phyloP scores from a whole-genome alignment of 257 asterid genomes.

The Solanum chmielewskii region DNA sequence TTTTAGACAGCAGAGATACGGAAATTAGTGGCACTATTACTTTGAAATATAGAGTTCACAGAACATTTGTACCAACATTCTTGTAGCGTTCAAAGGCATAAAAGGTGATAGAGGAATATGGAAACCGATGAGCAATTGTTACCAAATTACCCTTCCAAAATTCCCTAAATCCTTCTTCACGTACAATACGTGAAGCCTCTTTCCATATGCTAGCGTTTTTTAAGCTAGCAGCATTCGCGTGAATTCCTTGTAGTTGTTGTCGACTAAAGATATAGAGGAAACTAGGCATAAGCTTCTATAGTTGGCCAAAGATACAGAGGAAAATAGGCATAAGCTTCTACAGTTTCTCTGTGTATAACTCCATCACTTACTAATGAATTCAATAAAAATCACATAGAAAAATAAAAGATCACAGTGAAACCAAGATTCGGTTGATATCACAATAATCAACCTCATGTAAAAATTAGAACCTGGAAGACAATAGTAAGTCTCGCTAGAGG shows the following conservation, averaged over 20 bases:
- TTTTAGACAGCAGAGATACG: not conserved
- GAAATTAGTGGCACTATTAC: not conserved
- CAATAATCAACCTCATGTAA: not conserved
- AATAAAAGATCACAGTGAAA: not conserved
- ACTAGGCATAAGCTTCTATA: not conserved
- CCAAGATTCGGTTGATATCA: not conserved
- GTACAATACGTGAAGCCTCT: constrained; percentile 52
- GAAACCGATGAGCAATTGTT: constrained; percentile 75
- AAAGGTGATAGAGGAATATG: constrained; percentile 78
- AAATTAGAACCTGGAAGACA: constrained; percentile 50
- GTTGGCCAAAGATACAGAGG: not conserved
- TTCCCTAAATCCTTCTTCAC: constrained; percentile 73
- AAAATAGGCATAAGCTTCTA: not conserved
- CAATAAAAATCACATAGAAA: not conserved
- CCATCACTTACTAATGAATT: not conserved
- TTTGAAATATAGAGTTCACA: not conserved
- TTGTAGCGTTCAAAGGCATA: constrained; percentile 75
- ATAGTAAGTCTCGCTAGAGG: constrained; percentile 87
- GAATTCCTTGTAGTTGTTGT: constrained; percentile 70
- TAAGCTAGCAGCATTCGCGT: constrained; percentile 38
- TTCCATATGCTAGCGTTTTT: constrained; percentile 61
- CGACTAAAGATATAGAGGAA: not conserved
- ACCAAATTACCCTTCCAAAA: constrained; percentile 92
- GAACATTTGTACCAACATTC: constrained; percentile 74
- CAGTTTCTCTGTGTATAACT: not conserved